phyloP scores from a whole-genome alignment of 371 early-diverging fungal species.

The Mucor lusitanicus region DNA sequence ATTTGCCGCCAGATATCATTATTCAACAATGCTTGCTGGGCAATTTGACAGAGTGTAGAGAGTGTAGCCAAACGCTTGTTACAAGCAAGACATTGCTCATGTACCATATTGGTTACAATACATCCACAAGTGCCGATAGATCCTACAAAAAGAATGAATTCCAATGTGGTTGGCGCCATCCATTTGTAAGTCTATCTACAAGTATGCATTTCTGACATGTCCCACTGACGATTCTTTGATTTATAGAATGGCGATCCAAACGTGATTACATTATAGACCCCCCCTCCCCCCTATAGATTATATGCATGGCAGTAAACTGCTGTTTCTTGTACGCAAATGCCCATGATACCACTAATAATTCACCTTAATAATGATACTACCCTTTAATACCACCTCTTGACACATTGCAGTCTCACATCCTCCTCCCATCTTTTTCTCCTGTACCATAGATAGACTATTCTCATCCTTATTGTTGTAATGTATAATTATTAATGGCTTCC shows the following conservation, averaged over 20 bases:
- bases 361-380: neutral
- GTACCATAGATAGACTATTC: neutral
- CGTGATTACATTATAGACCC: conserved; percentile 29
- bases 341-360: neutral
- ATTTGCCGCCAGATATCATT: conserved; percentile 58
- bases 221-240: neutral
- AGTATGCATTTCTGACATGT: neutral
- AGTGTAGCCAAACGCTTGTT: conserved; percentile 41
- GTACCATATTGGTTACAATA: conserved; percentile 65
- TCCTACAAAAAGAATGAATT: conserved; percentile 58
- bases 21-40: conserved; percentile 62
- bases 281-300: neutral
- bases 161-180: conserved; percentile 70
- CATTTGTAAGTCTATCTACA: conserved; percentile 52
- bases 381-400: neutral
- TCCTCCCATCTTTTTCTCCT: neutral
- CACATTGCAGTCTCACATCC: neutral
- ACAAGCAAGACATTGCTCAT: conserved; percentile 58
- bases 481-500: too few species aligned
- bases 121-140: conserved; percentile 59
- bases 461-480: too few species aligned
- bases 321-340: neutral
- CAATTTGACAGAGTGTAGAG: conserved; percentile 45
- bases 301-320: neutral
- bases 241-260: conserved; percentile 43